Evolutionary conservation across 1,284 basidiomycete genomes (phyloP).

Genomic region (Ganoderma multipileum): DNA sequence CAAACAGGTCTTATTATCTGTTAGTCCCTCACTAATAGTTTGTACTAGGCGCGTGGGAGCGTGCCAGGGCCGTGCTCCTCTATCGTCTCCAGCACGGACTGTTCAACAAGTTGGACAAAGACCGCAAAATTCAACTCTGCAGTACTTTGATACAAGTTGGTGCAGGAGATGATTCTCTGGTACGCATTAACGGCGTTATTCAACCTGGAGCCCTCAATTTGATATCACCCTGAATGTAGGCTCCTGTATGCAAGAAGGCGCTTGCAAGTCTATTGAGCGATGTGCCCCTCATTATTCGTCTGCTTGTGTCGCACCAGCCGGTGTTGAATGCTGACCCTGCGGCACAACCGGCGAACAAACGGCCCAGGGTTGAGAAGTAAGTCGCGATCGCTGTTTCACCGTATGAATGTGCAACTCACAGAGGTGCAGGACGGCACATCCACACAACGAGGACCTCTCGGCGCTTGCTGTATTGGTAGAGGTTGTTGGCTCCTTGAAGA

Average conservation of each 20-base stretch:
- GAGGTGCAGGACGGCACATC: constrained; percentile 4
- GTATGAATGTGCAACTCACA: not conserved
- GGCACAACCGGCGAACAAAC: constrained; percentile 63
- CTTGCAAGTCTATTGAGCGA: constrained; percentile 57
- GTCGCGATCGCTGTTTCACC: not conserved
- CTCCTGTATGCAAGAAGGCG: constrained; percentile 56
- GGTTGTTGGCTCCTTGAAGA: constrained; percentile 65
- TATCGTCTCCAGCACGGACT: constrained; percentile 57
- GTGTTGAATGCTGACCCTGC: constrained; percentile 50
- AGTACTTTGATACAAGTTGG: constrained; percentile 59
- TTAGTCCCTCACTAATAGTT: not conserved
- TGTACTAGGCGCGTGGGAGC: constrained; percentile 36
- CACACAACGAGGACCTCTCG: constrained; percentile 44
- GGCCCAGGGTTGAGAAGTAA: constrained; percentile 65
- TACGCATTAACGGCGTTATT: constrained; percentile 40
- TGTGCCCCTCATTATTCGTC: constrained; percentile 57
- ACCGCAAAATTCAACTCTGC: constrained; percentile 63
- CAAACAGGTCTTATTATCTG: not conserved
- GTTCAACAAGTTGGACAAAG: constrained; percentile 55
- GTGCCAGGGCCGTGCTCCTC: constrained; percentile 48
- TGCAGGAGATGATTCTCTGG: constrained; percentile 51
- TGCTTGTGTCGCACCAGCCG: constrained; percentile 66
- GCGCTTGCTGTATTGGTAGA: constrained; percentile 74
- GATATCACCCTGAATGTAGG: constrained; percentile 43
- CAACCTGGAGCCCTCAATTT: not conserved